Evolutionary conservation across 768 basidiomycete genomes (phyloP).

Genomic region (Mycena chlorophos): DNA sequence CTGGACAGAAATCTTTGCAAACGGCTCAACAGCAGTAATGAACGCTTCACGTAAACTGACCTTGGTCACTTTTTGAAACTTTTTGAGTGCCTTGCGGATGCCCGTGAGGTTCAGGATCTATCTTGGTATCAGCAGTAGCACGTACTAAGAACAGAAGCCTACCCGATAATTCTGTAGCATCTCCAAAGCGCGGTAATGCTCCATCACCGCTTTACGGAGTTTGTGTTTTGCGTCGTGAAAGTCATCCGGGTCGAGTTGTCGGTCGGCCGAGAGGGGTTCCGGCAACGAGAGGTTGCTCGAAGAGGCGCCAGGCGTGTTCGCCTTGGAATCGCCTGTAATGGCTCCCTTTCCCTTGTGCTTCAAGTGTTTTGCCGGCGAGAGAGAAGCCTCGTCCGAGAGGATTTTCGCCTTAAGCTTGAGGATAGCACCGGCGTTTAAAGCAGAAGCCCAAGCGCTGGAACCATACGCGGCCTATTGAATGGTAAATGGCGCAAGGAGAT

Average conservation of each 20-base stretch:
- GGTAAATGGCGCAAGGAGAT: background rate
- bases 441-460: slow-evolving; percentile 4
- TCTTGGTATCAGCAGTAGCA: background rate
- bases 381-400: slow-evolving; percentile 2
- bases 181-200: slow-evolving; percentile 86
- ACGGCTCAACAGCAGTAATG: background rate
- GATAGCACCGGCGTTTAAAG: slow-evolving; percentile 2
- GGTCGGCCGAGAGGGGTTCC: background rate
- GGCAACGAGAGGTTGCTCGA: background rate
- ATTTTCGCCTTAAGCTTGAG: slow-evolving; percentile 15
- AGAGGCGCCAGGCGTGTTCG: background rate
- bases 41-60: slow-evolving; percentile 32
- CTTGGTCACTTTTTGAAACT: slow-evolving; percentile 79
- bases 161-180: slow-evolving; percentile 88
- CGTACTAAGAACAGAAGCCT: slow-evolving; percentile 22
- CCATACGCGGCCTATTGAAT: slow-evolving; percentile 11
- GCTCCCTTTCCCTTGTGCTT: slow-evolving; percentile 13
- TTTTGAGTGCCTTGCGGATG: slow-evolving; percentile 83
- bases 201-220: slow-evolving; percentile 78
- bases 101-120: slow-evolving; percentile 88
- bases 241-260: slow-evolving; percentile 64
- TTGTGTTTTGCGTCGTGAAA: slow-evolving; percentile 84
- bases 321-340: background rate
- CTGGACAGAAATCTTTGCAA: slow-evolving; percentile 60
- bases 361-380: background rate